Base-by-base conservation (phyloP, 2,329 filamentous ascomycete species). In the Talaromyces sp. region DNA sequence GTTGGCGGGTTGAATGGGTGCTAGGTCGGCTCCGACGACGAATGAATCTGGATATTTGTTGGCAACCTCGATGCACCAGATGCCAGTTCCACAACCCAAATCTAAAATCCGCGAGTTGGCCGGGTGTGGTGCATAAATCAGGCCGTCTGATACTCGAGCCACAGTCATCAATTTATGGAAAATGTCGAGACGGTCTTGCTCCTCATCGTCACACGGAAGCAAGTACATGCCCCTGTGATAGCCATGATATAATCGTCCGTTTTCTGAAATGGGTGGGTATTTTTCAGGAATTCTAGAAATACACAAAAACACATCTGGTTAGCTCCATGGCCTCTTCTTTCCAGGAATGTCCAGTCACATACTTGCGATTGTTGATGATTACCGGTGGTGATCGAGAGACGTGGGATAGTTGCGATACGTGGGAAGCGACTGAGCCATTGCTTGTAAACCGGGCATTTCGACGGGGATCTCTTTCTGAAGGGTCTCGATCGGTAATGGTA, bases 41-140 rank as follows among this genome's bases (percentile, higher is more conserved):
- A 85, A 81, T 47, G 84, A 80, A 17, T 81, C 66, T 11, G 77
- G 77, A 65, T 83, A 86, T 68, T 79, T 79, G 82, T 89, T 86
- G 57, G 89, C 88, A 75, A 96, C 88, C 61, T 93, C 88, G 63
- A 95, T 89, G 36, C 88, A 85, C 93, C 93, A 97, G 56, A 96
- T 93, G 35, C 91, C 91, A 1, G 91, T 96, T 17, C 92, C 93
- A 58, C 88, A 92, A 37, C 91, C 93, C 49, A 96, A 66, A 63
- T 86, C 84, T 50, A 86, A 75, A 56, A 86, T 81, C 55, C 81
- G 78, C 52, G 75, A 74, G 50, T 73, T 72, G 4, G 64, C 66
- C 1, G 68, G 68, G 58, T 70, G 67, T 3, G 75, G 75, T 44
- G 74, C 71, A 55, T 74, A 70, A 11, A 76, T 73, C 30, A 77